Evolutionary conservation across 2,329 filamentous ascomycete genomes (phyloP), one percentile per base, ranked within the genome.

Genomic region (Sporothrix luriei): DNA sequence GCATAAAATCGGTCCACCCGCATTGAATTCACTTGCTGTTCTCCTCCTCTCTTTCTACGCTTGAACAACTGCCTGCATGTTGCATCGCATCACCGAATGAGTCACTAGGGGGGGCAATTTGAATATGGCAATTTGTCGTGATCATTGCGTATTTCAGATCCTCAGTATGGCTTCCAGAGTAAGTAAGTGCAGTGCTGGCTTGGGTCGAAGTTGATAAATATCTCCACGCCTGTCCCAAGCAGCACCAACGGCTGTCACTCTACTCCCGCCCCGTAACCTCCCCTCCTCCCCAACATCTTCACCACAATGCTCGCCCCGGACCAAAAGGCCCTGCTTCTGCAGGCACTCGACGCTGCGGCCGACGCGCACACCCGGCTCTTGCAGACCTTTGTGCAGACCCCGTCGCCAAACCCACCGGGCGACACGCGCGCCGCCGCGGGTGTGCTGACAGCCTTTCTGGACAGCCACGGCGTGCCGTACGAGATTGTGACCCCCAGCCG

Each of bases 381-480:
- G 48, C 71, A 72, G 54, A 14, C 33, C 13, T 68, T 71, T 38
- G 70, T 71, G 3, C 70, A 67, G 16, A 40, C 70, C 0, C 68
- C 66, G 38, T 72, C 71, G 40, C 69, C 71, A 2, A 70, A 66
- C 49, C 69, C 69, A 29, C 66, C 71, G 4, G 71, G 69, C 10
- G n/a, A 54, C 19, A 72, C 69, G n/a, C 38, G 26, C 0, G 46
- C 62, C 0, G 70, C 70, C 1, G 70, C 70, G 3, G 24, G 2
- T 0, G 64, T 71, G 5, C 11, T 71, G 14, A 64, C 67, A 1
- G 40, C 21, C 0, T 69, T 62, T 24, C 29, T 71, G 13, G n/a
- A n/a, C 13, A 48, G 55, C 26, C 26, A 43, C 7, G 62, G 55
- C 54, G 62, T 69, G 16, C 67, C 67, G 5, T 67, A 64, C 55